Percentiles rank a stretch among this genome's conserved stretches.
Evolutionary conservation across 176 grass and related monocot species (phyloP).

Genomic region (Neostapfia colusana): DNA sequence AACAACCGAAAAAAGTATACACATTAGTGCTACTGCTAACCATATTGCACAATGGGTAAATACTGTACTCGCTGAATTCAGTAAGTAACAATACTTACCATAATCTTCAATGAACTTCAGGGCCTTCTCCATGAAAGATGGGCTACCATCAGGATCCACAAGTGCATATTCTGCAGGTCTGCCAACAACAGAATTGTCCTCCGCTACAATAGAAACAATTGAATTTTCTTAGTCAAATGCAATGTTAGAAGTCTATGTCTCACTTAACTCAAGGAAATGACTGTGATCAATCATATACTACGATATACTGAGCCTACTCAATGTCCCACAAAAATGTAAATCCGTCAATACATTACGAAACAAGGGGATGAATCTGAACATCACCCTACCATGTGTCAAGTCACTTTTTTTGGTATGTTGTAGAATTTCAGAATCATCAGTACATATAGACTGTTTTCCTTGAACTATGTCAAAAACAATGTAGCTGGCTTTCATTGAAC

Average conservation of each 20-base stretch:
- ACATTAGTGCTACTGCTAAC: not conserved
- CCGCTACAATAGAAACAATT: slow-evolving; percentile 47
- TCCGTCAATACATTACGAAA: not conserved
- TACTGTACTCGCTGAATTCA: slow-evolving; percentile 17
- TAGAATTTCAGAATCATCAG: slow-evolving; percentile 23
- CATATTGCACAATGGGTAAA: not conserved
- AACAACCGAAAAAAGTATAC: not conserved
- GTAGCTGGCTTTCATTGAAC: slow-evolving; percentile 30
- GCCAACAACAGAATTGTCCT: slow-evolving; percentile 71
- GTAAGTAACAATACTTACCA: slow-evolving; percentile 51
- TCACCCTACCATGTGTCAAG: not conserved
- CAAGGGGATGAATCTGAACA: slow-evolving; percentile 1
- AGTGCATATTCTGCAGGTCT: slow-evolving; percentile 74
- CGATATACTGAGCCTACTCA: not conserved
- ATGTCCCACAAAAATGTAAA: not conserved
- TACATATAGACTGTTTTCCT: slow-evolving; percentile 17
- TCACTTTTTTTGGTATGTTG: slow-evolving; percentile 6
- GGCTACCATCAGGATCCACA: slow-evolving; percentile 73
- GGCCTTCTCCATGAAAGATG: slow-evolving; percentile 96
- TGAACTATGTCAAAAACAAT: not conserved
- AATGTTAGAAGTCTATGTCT: slow-evolving; percentile 22
- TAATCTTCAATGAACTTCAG: slow-evolving; percentile 91
- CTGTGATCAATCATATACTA: slow-evolving; percentile 2
- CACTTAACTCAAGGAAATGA: slow-evolving; percentile 14
- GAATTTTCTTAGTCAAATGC: slow-evolving; percentile 33